A percentile compares a stretch with the other conserved stretches of the same genome.
These are phyloP conservation scores for Suhomyces choctaworum DNA, from an alignment of 1,139 yeast genomes.

Conservation along the genomic window DNA sequence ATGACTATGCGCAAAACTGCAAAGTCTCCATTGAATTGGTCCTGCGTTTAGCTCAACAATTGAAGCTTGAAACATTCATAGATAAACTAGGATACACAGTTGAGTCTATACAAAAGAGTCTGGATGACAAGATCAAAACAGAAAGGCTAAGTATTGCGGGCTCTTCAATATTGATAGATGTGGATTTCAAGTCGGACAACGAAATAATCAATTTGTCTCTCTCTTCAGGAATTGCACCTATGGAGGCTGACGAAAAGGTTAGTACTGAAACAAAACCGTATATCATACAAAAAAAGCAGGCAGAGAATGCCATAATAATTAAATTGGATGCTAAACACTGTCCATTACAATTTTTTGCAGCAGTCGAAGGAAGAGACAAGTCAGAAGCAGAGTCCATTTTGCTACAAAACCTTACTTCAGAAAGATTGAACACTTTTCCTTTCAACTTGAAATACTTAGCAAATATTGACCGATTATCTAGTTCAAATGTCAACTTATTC, in stretches of 20 bases:
- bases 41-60: slow-evolving; percentile 43
- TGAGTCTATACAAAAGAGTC: slow-evolving; percentile 16
- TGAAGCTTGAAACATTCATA: slow-evolving; percentile 45
- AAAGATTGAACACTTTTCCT: slow-evolving; percentile 34
- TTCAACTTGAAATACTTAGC: slow-evolving; percentile 39
- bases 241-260: not conserved
- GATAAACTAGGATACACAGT: slow-evolving; percentile 39
- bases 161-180: slow-evolving; percentile 42
- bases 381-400: slow-evolving; percentile 32
- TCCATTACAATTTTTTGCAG: slow-evolving; percentile 10
- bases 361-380: slow-evolving; percentile 4
- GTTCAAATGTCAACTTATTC: slow-evolving; percentile 34
- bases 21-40: slow-evolving; percentile 40
- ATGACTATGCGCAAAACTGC: slow-evolving; percentile 34
- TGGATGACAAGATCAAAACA: slow-evolving; percentile 21
- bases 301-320: slow-evolving; percentile 6
- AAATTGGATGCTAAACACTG: slow-evolving; percentile 7
- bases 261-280: slow-evolving; percentile 4
- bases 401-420: slow-evolving; percentile 26
- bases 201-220: slow-evolving; percentile 33
- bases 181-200: slow-evolving; percentile 35
- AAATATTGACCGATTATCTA: slow-evolving; percentile 36
- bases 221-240: slow-evolving; percentile 23
- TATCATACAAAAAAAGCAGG: slow-evolving; percentile 2
- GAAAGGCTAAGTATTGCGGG: slow-evolving; percentile 47